Percentiles rank a stretch among this genome's conserved stretches.
Evolutionary conservation across 208 protist species (phyloP).

Genomic region (Trypanosoma caninum): DNA sequence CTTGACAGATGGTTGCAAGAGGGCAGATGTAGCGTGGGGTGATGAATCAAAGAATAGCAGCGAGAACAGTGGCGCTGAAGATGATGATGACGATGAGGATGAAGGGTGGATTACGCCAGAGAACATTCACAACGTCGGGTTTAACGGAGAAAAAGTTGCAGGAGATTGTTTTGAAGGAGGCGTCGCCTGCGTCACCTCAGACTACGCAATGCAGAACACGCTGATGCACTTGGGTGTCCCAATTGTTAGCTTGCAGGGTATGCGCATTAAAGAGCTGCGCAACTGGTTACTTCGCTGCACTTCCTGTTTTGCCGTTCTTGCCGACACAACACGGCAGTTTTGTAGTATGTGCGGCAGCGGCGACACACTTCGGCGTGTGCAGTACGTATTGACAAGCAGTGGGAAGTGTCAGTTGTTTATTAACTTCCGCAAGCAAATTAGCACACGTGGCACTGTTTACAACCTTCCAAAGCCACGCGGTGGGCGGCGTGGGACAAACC

Average conservation of each 20-base stretch:
- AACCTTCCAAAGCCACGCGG: constrained; percentile 86
- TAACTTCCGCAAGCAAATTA: constrained; percentile 83
- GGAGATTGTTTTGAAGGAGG: constrained; percentile 56
- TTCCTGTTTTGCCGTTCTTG: constrained; percentile 81
- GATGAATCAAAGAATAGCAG: constrained; percentile 3
- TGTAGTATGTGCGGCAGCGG: constrained; percentile 85
- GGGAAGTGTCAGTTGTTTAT: constrained; percentile 88
- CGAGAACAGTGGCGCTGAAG: constrained; percentile 1
- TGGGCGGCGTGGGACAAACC: constrained; percentile 83
- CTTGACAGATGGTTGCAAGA: constrained; percentile 8
- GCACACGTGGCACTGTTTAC: constrained; percentile 85
- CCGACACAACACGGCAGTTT: constrained; percentile 91
- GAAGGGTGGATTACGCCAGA: constrained; percentile 92
- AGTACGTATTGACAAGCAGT: constrained; percentile 81
- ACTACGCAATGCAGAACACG: constrained; percentile 95
- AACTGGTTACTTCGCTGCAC: constrained; percentile 91
- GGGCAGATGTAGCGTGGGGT: constrained; percentile 9
- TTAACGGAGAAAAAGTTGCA: constrained; percentile 4
- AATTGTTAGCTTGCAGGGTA: constrained; percentile 82
- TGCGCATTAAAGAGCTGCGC: constrained; percentile 85
- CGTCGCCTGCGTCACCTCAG: constrained; percentile 92
- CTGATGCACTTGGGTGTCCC: constrained; percentile 90
- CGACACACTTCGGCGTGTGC: constrained; percentile 89
- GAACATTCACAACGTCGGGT: constrained; percentile 62
- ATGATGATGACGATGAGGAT: constrained; percentile 49